Base-by-base conservation (phyloP, 306 rosid species). In the Prunus kanzakura region DNA sequence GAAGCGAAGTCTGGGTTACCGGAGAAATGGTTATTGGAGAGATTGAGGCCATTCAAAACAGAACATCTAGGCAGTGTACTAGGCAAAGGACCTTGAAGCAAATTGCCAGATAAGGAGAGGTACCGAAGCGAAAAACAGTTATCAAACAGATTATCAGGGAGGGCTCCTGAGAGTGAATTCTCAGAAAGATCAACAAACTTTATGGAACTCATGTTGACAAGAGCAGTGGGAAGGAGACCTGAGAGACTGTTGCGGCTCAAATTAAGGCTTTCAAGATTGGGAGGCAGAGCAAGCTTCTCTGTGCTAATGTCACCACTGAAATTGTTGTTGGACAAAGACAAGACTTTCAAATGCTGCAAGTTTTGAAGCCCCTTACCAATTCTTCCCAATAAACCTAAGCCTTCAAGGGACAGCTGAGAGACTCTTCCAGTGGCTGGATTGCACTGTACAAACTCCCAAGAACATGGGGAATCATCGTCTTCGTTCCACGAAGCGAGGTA, bases 401-500 rank as follows among this genome's bases (percentile, higher is more conserved):
- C 88, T 64, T 84, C 84, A 14, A 95, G 87, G 11, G 83, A 80
- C 14, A 95, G 71, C 65, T 88, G 88, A 1, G 88, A 75, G 23
- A 95, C 97, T 64, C 89, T 84, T 57, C 86, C 81, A 47, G 71
- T 84, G 67, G 20, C 46, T 3, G 88, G 88, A 62, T 81, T 90
- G 87, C 98, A 95, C 15, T 61, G 70, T 11, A 95, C 78, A 49
- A 71, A 87, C 29, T 58, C 65, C 98, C 98, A 95, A 14, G 91
- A 84, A 72, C 98, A 95, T 3, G 97, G 90, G 41, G 77, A 86
- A 0, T 56, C 86, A 65, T 92, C 92, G 23, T 95, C 98, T 78
- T 95, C 98, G 61, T 88, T 91, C 98, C 98, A 95, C 3, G 93
- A 90, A 16, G 88, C 55, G 14, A 95, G 98, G 47, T 77, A 52